These are phyloP conservation scores for Calycina marina DNA, from an alignment of 2,329 filamentous ascomycete genomes.

Conservation along the genomic window DNA sequence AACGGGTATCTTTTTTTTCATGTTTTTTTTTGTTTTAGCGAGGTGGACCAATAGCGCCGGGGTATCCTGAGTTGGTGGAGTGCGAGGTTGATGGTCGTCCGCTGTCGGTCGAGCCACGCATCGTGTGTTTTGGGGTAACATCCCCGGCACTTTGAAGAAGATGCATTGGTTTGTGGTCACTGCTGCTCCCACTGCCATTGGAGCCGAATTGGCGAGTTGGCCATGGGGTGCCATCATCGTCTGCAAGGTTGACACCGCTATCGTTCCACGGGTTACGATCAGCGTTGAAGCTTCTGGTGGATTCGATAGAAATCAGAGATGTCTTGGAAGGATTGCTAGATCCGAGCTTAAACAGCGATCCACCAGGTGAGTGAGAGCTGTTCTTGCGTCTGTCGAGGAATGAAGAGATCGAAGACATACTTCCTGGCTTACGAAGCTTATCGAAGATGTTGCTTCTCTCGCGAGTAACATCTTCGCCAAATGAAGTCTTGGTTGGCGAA, in stretches of 20 bases:
- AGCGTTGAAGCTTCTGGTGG: constrained; percentile 74
- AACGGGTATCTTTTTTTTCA: constrained; percentile 16
- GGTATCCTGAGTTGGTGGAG: constrained; percentile 93
- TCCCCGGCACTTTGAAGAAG: constrained; percentile 58
- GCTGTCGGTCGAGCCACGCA: constrained; percentile 77
- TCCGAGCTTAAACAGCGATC: constrained; percentile 82
- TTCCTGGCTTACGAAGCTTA: constrained; percentile 83
- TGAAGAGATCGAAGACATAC: constrained; percentile 89
- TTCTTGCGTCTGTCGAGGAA: constrained; percentile 94
- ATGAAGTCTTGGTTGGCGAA: constrained; percentile 74
- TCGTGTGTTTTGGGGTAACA: constrained; percentile 67
- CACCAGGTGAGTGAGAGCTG: constrained; percentile 67
- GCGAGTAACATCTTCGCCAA: constrained; percentile 64
- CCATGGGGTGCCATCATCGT: constrained; percentile 61
- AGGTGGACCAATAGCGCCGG: constrained; percentile 79
- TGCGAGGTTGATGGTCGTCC: constrained; percentile 87
- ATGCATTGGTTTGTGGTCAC: constrained; percentile 43
- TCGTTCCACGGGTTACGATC: constrained; percentile 98
- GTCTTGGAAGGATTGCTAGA: constrained; percentile 85
- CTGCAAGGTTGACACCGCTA: constrained; percentile 83
- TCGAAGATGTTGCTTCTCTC: constrained; percentile 80
- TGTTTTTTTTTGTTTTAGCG: no score
- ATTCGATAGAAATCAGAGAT: constrained; percentile 90
- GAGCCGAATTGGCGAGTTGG: constrained; percentile 48
- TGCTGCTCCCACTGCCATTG: constrained; percentile 33